A percentile compares a stretch with the other conserved stretches of the same genome.
Evolutionary conservation across 768 basidiomycete species (phyloP).

Genomic region (Paxillus rubicundulus): DNA sequence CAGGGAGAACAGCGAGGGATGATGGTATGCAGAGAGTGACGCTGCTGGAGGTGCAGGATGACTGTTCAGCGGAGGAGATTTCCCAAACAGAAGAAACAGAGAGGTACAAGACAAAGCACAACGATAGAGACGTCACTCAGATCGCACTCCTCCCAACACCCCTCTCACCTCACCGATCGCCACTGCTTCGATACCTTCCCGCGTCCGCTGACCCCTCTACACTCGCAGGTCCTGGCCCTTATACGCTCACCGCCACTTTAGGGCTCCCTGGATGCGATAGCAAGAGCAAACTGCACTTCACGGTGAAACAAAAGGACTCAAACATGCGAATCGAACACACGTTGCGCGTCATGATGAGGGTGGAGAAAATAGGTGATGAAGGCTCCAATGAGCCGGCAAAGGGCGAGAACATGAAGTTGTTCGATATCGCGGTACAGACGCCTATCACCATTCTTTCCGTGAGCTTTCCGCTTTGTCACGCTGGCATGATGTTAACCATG

Average conservation of each 20-base stretch:
- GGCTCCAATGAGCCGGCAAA: slow-evolving; percentile 56
- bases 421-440: slow-evolving; percentile 85
- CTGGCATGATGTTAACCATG: neutral
- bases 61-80: slow-evolving; percentile 12
- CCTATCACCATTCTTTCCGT: slow-evolving; percentile 89
- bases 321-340: slow-evolving; percentile 73
- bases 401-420: slow-evolving; percentile 69
- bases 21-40: slow-evolving; percentile 11
- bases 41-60: slow-evolving; percentile 22
- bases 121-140: neutral
- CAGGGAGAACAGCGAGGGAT: neutral
- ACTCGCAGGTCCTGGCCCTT: slow-evolving; percentile 28
- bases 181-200: slow-evolving; percentile 16
- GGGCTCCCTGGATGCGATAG: slow-evolving; percentile 18
- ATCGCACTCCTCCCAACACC: slow-evolving; percentile 30
- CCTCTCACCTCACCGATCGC: slow-evolving; percentile 29
- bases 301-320: slow-evolving; percentile 64
- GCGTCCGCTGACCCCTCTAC: slow-evolving; percentile 20
- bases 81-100: slow-evolving; percentile 1
- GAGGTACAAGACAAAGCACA: slow-evolving; percentile 14
- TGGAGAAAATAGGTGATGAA: slow-evolving; percentile 73
- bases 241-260: slow-evolving; percentile 13
- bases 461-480: slow-evolving; percentile 29
- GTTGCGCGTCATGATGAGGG: slow-evolving; percentile 78
- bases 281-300: slow-evolving; percentile 55